Base-by-base conservation (phyloP, 2,329 filamentous ascomycete species). In the Ilyonectria destructans region DNA sequence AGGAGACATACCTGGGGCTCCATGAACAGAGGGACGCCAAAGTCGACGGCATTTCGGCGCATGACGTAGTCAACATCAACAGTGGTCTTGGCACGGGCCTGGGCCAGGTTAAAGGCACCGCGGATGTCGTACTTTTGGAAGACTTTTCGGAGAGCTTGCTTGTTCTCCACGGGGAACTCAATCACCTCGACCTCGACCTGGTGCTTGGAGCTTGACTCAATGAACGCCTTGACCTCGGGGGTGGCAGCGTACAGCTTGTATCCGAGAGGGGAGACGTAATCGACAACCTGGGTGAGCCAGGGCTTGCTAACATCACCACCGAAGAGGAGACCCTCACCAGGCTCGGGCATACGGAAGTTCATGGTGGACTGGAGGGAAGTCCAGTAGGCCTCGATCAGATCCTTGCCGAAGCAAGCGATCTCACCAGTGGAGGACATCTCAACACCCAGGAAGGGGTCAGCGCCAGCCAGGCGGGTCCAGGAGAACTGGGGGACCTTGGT, bases 401-500 rank as follows among this genome's bases (percentile, higher is more conserved):
- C 88, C 86, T 96, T 97, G 71, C 96, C 96, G 84, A 99, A 99
- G 86, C 96, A 98, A 74, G 96, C 96, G 88, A 99, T 97, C 85
- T 99, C 96, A 82, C 96, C 96, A 19, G 96, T 99, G 72, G 92
- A 95, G 51, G 94, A 87, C 96, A 99, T 99, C 85, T 99, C 96
- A 65, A 99, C 96, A 67, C 96, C 96, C 69, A 99, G 89, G 90
- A 97, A 98, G 62, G 96, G 96, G 79, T 99, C 96, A 58, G 96
- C 96, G 76, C 96, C 96, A 55, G 96, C 96, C 66, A 99, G 91
- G 87, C 96, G 94, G 70, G 96, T 98, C 96, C 96, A 99, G 13
- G 94, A 96, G 89, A 99, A 99, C 83, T 99, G 96, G 26, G 96
- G 95, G 58, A 99, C 96, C 88, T 99, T 99, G 82, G 95, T 97